Conservation (phyloP, 2,329 filamentous ascomycete species). For the Colletotrichum viniferum region DNA sequence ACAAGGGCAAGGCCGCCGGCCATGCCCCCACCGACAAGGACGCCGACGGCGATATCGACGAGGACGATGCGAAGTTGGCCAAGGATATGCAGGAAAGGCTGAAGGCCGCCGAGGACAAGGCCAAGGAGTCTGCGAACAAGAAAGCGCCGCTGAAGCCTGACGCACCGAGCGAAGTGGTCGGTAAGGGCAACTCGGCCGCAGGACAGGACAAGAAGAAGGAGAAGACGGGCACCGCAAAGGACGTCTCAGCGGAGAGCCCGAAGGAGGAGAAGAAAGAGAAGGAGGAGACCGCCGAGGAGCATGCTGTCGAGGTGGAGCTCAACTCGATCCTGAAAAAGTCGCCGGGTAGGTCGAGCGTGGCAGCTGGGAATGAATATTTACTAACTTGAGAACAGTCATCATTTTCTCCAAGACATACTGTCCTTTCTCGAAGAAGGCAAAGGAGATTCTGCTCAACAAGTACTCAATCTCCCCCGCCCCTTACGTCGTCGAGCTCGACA, state of each 20-base stretch:
- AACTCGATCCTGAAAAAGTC: constrained; percentile 82
- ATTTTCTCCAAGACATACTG: constrained; percentile 98
- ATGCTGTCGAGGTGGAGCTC: constrained; percentile 72
- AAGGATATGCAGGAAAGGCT: constrained; percentile 65
- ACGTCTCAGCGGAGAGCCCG: constrained; percentile 33
- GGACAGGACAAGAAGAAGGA: constrained; percentile 53
- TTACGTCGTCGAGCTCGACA: constrained; percentile 88
- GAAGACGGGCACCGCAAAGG: constrained; percentile 53
- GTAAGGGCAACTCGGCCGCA: constrained; percentile 61
- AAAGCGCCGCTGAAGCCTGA: constrained; percentile 68
- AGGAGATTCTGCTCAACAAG: constrained; percentile 80
- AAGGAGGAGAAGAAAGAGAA: constrained; percentile 42
- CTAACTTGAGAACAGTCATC: constrained; percentile 64
- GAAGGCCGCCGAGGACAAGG: constrained; percentile 70
- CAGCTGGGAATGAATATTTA: neutral
- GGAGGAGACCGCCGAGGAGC: constrained; percentile 61
- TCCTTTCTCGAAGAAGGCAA: constrained; percentile 83
- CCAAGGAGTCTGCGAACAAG: constrained; percentile 70
- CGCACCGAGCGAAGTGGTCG: constrained; percentile 60
- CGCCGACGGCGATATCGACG: constrained; percentile 59
- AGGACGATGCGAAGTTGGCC: constrained; percentile 58
- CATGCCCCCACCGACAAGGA: constrained; percentile 52
- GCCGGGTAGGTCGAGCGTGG: constrained; percentile 64
- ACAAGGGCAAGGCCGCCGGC: constrained; percentile 40
- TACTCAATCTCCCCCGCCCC: constrained; percentile 85